Percentiles rank a stretch among this genome's conserved stretches.
phyloP scores from a whole-genome alignment of 2,329 filamentous ascomycete genomes.

The Fusarium lyarnte region DNA sequence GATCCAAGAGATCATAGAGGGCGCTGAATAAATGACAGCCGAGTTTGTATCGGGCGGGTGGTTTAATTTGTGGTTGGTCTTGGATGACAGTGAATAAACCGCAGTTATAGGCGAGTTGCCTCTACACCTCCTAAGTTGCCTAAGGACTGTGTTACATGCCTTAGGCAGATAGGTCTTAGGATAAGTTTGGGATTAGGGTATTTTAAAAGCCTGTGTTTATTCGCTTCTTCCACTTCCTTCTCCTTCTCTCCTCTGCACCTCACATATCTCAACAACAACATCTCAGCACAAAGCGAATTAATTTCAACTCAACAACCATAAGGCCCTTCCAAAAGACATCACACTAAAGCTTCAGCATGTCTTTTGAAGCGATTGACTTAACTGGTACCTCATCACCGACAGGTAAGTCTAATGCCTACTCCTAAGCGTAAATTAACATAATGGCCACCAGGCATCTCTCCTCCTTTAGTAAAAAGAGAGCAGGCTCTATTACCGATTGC shows the following conservation, averaged over 20 bases:
- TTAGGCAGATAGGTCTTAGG: not conserved
- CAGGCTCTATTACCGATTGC: too few species aligned
- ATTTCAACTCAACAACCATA: too few species aligned
- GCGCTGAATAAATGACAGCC: not conserved
- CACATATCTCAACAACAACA: not conserved
- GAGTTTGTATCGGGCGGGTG: too few species aligned
- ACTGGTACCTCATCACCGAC: not conserved
- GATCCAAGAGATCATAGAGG: not conserved
- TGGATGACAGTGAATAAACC: not conserved
- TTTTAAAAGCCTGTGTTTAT: not conserved
- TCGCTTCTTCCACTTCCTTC: not conserved
- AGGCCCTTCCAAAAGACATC: too few species aligned
- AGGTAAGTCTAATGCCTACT: not conserved
- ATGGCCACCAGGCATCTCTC: not conserved
- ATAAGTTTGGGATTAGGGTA: not conserved
- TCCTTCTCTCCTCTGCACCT: not conserved
- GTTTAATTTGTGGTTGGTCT: too few species aligned
- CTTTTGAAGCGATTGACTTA: not conserved
- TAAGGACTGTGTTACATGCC: not conserved
- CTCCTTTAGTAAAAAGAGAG: rapidly evolving
- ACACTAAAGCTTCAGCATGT: not conserved
- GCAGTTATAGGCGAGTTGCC: not conserved
- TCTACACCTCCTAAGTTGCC: not conserved
- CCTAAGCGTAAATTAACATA: not conserved
- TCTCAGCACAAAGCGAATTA: not conserved